These are phyloP conservation scores for Perilla frutescens DNA, from an alignment of 257 asterid genomes.

Conservation along the genomic window DNA sequence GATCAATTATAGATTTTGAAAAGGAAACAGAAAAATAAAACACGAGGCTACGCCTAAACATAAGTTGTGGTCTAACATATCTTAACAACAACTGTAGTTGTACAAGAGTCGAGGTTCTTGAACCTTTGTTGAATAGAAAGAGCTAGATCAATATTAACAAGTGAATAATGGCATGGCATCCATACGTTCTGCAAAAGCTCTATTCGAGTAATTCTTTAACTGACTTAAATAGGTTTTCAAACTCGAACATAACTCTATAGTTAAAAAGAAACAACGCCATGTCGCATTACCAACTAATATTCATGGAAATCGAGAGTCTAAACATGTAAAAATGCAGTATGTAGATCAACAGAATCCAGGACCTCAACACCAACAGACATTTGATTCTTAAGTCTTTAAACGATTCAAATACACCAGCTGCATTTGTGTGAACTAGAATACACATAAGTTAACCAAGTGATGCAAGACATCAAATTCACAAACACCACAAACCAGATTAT, in stretches of 20 bases:
- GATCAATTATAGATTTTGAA: neutral
- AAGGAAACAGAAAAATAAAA: neutral
- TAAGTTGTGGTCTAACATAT: neutral
- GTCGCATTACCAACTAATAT: neutral
- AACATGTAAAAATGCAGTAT: neutral
- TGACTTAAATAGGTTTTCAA: neutral
- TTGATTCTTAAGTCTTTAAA: neutral
- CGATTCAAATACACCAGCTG: neutral
- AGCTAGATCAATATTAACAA: neutral
- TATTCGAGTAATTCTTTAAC: neutral
- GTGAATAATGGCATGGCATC: neutral
- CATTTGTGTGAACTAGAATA: neutral
- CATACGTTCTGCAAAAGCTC: neutral
- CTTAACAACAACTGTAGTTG: neutral
- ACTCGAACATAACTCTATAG: neutral
- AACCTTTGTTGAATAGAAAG: neutral
- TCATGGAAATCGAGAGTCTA: neutral
- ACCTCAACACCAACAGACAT: neutral
- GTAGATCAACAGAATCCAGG: neutral
- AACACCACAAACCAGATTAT: slow-evolving; percentile 1
- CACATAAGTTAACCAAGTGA: neutral
- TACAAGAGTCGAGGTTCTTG: neutral
- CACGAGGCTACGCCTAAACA: neutral
- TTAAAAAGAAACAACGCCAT: neutral
- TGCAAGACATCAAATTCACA: slow-evolving; percentile 10